phyloP scores from a whole-genome alignment of 2,329 filamentous ascomycete genomes.

The Thelonectria olida region DNA sequence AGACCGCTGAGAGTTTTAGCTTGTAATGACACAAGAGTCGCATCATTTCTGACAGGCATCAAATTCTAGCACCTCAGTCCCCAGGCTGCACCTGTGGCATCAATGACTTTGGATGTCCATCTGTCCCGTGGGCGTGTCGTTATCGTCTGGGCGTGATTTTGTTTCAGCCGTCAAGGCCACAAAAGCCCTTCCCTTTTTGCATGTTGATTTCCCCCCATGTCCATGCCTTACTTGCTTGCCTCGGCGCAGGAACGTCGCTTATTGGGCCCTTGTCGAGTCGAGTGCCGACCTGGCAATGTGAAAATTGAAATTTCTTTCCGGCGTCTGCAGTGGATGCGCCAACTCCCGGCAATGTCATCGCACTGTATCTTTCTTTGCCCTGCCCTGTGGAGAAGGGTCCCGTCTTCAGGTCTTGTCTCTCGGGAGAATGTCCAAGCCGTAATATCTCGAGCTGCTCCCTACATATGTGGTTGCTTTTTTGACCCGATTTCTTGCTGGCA shows the following conservation, averaged over 20 bases:
- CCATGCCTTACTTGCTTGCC: constrained; percentile 23
- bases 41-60: constrained; percentile 38
- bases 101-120: constrained; percentile 2
- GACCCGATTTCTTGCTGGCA: constrained; percentile 5
- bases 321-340: not conserved
- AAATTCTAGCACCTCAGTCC: constrained; percentile 25
- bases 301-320: constrained; percentile 1
- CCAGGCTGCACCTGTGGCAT: too few species aligned
- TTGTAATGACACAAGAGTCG: constrained; percentile 40
- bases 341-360: constrained; percentile 6
- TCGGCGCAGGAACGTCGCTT: constrained; percentile 13
- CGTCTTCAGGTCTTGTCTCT: not conserved
- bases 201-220: constrained; percentile 28
- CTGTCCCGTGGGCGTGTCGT: constrained; percentile 30
- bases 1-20: constrained; percentile 22
- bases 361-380: not conserved
- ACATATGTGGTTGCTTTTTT: constrained; percentile 11
- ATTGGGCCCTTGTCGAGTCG: constrained; percentile 2
- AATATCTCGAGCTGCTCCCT: not conserved
- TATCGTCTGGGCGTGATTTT: constrained; percentile 32
- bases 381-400: not conserved
- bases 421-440: not conserved
- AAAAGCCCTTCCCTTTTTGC: constrained; percentile 22
- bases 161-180: constrained; percentile 26
- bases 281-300: not conserved